Conservation (phyloP, 2,329 filamentous ascomycete genomes). For the Alternaria conjuncta region DNA sequence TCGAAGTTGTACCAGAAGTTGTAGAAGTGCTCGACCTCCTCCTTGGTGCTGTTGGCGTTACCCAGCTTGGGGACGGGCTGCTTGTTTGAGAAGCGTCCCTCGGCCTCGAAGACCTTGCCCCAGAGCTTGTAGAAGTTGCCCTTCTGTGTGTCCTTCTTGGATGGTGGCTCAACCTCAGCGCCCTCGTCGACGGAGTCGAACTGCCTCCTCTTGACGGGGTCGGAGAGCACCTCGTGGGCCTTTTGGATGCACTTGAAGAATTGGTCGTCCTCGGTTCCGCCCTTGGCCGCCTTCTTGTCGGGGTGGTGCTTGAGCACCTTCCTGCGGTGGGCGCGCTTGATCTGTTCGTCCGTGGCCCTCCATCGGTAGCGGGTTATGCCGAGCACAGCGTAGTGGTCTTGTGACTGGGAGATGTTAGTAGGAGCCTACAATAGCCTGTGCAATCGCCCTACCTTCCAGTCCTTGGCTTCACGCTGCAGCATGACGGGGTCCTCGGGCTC, state of each 20-base stretch:
- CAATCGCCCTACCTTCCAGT: slow-evolving; percentile 85
- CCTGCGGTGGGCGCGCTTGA: slow-evolving; percentile 98
- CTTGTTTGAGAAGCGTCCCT: slow-evolving; percentile 88
- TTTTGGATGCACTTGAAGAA: slow-evolving; percentile 99
- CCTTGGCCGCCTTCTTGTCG: slow-evolving; percentile 95
- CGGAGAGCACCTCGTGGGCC: slow-evolving; percentile 89
- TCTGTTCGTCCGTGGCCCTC: slow-evolving; percentile 95
- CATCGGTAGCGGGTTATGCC: slow-evolving; percentile 91
- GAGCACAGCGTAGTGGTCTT: slow-evolving; percentile 98
- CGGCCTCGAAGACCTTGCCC: slow-evolving; percentile 86
- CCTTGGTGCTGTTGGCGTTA: slow-evolving; percentile 80
- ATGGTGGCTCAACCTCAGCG: slow-evolving; percentile 88
- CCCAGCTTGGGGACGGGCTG: slow-evolving; percentile 90
- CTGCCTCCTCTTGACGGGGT: slow-evolving; percentile 90
- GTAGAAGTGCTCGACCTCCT: slow-evolving; percentile 94
- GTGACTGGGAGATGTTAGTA: slow-evolving; percentile 59
- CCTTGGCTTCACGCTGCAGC: slow-evolving; percentile 92
- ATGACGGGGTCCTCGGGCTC: slow-evolving; percentile 93
- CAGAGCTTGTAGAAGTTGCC: slow-evolving; percentile 96
- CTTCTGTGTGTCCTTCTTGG: slow-evolving; percentile 87
- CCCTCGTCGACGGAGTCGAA: slow-evolving; percentile 96
- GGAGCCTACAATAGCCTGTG: too few species aligned
- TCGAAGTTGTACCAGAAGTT: slow-evolving; percentile 99
- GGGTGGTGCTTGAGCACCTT: slow-evolving; percentile 99
- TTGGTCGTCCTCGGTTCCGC: slow-evolving; percentile 87